Conservation (phyloP, 345 rosid genomes). For the Boechera retrofracta region DNA sequence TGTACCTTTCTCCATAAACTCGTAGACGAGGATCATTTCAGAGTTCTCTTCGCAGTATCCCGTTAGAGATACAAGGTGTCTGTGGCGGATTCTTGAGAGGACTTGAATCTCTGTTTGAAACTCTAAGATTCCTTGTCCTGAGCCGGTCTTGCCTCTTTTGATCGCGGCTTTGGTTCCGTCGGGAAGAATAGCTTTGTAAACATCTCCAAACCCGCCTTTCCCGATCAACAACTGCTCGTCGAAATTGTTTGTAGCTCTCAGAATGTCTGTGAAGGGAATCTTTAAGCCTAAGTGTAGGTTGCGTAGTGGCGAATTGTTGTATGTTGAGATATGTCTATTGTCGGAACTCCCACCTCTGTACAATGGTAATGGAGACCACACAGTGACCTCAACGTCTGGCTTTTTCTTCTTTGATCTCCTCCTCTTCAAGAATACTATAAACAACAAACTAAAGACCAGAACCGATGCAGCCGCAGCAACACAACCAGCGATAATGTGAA, state of each 20-base stretch:
- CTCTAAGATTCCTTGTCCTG: slow-evolving; percentile 42
- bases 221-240: slow-evolving; percentile 32
- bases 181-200: slow-evolving; percentile 38
- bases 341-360: slow-evolving; percentile 55
- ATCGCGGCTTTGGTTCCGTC: slow-evolving; percentile 35
- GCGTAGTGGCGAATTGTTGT: slow-evolving; percentile 8
- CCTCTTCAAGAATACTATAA: slow-evolving; percentile 30
- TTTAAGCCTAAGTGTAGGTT: slow-evolving; percentile 36
- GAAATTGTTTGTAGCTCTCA: slow-evolving; percentile 39
- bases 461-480: slow-evolving; percentile 45
- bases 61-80: slow-evolving; percentile 68
- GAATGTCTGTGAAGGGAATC: slow-evolving; percentile 31
- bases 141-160: slow-evolving; percentile 34
- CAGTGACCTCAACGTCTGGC: slow-evolving; percentile 55
- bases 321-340: slow-evolving; percentile 36
- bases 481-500: slow-evolving; percentile 50
- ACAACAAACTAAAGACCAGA: slow-evolving; percentile 40
- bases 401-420: slow-evolving; percentile 47
- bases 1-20: slow-evolving; percentile 47
- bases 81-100: slow-evolving; percentile 67
- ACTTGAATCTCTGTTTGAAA: slow-evolving; percentile 45
- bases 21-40: slow-evolving; percentile 48
- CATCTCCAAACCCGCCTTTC: slow-evolving; percentile 38
- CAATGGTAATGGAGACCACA: slow-evolving; percentile 50
- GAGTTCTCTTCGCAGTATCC: slow-evolving; percentile 68